phyloP scores from a whole-genome alignment of 2,329 filamentous ascomycete genomes.

The Sarocladiaceae sp. region DNA sequence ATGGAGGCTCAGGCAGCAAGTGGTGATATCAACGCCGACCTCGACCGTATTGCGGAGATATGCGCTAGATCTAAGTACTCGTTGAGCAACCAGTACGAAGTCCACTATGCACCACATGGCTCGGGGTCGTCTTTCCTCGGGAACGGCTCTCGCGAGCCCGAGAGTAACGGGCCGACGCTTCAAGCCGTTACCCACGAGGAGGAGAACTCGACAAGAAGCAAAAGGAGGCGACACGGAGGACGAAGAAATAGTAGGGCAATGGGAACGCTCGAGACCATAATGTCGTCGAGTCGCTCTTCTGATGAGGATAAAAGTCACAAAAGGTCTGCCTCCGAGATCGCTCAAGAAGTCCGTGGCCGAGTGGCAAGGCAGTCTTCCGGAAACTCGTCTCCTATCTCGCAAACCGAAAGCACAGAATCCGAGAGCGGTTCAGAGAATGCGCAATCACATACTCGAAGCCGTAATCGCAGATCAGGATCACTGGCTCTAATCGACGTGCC shows the following conservation, averaged over 20 bases:
- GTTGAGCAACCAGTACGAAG: slow-evolving; percentile 63
- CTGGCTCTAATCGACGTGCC: slow-evolving; percentile 33
- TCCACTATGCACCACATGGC: slow-evolving; percentile 59
- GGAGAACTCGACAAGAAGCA: slow-evolving; percentile 37
- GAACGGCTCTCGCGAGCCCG: slow-evolving; percentile 23
- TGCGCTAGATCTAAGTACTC: slow-evolving; percentile 62
- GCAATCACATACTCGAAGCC: slow-evolving; percentile 16
- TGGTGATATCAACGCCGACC: slow-evolving; percentile 49
- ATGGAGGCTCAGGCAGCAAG: slow-evolving; percentile 38
- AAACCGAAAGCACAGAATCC: slow-evolving; percentile 20
- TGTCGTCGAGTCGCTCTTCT: slow-evolving; percentile 61
- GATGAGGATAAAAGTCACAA: slow-evolving; percentile 59
- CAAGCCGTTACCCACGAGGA: slow-evolving; percentile 56
- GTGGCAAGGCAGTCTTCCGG: slow-evolving; percentile 33
- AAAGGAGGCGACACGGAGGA: slow-evolving; percentile 34
- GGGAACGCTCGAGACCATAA: slow-evolving; percentile 62
- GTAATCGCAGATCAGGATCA: slow-evolving; percentile 25
- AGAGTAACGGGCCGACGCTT: slow-evolving; percentile 46
- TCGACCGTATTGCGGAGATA: slow-evolving; percentile 64
- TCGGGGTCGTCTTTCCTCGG: slow-evolving; percentile 46
- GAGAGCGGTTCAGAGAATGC: slow-evolving; percentile 19
- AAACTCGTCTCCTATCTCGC: slow-evolving; percentile 26
- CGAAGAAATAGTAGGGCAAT: slow-evolving; percentile 51
- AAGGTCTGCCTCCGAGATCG: slow-evolving; percentile 53
- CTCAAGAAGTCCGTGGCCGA: slow-evolving; percentile 49